Evolutionary conservation across 768 basidiomycete genomes (phyloP).

Genomic region (Stropharia rugosoannulata): DNA sequence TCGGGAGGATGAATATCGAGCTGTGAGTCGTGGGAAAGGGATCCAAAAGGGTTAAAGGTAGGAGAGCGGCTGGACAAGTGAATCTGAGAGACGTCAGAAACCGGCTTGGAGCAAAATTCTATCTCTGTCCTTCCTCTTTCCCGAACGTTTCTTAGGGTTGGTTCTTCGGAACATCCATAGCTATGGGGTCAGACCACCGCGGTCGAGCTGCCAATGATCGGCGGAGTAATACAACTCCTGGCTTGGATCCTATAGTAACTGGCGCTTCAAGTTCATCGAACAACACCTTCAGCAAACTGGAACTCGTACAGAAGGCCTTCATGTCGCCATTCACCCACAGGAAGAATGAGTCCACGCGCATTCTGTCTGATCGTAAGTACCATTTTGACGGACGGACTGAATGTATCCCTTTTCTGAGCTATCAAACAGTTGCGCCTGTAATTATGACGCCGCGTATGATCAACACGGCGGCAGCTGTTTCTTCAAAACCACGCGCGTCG

Average conservation of each 20-base stretch:
- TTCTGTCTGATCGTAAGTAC: constrained; percentile 71
- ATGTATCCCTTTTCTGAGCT: constrained; percentile 2
- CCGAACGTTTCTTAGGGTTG: background rate
- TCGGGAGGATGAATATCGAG: background rate
- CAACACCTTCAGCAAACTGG: constrained; percentile 47
- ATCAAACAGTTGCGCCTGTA: constrained; percentile 69
- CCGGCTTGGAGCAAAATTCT: constrained; percentile 22
- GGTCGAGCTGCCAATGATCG: constrained; percentile 29
- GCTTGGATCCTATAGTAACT: constrained; percentile 36
- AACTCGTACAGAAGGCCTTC: constrained; percentile 67
- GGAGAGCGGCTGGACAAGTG: constrained; percentile 15
- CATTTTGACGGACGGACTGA: constrained; percentile 3
- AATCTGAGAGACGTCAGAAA: constrained; percentile 21
- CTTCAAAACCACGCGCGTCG: constrained; percentile 44
- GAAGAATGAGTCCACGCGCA: constrained; percentile 68
- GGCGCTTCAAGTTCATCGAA: constrained; percentile 27
- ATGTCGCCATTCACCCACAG: constrained; percentile 69
- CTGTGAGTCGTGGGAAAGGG: constrained; percentile 14
- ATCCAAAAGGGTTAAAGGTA: constrained; percentile 13
- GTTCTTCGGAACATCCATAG: constrained; percentile 13
- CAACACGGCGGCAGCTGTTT: constrained; percentile 64
- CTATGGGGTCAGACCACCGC: constrained; percentile 38
- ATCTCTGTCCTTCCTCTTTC: constrained; percentile 12
- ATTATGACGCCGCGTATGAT: constrained; percentile 91
- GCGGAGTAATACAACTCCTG: constrained; percentile 38